Evolutionary conservation across 352 stramenopile genomes (phyloP).

Genomic region (Elongisporangium prolatum): DNA sequence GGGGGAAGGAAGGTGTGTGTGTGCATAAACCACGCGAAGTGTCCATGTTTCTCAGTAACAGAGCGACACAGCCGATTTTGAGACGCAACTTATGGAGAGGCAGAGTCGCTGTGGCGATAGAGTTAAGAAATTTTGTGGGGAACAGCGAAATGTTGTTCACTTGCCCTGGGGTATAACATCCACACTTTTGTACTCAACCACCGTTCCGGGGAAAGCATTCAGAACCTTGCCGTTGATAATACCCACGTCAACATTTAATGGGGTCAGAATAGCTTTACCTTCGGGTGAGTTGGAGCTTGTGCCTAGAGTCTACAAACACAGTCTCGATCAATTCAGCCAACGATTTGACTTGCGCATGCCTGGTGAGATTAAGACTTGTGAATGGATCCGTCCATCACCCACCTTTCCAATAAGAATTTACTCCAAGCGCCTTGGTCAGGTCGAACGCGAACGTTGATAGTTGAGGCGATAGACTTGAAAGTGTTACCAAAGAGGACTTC

Average conservation of each 20-base stretch:
- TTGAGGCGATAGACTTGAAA: no score
- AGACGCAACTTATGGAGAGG: conserved; percentile 14
- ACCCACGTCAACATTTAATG: not conserved
- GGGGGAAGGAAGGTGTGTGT: no score
- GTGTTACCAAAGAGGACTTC: no score
- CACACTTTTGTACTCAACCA: not conserved
- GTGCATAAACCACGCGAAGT: conserved; percentile 14
- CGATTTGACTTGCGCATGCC: no score
- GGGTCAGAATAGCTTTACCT: conserved; percentile 1
- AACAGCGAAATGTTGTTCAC: conserved; percentile 6
- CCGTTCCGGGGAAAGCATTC: not conserved
- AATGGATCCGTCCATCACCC: no score
- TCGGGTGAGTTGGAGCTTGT: not conserved
- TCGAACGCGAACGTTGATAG: no score
- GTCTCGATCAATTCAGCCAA: no score
- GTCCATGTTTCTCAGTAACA: conserved; percentile 15
- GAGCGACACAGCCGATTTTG: conserved; percentile 11
- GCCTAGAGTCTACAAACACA: no score
- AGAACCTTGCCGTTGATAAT: not conserved
- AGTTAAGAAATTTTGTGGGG: conserved; percentile 13
- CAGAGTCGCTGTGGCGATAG: conserved; percentile 8
- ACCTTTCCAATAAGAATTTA: no score
- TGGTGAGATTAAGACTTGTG: no score
- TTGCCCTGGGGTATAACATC: not conserved
- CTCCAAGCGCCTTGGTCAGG: no score